Evolutionary conservation across 176 grass and related monocot genomes (phyloP).

Genomic region (Paspalum notatum): DNA sequence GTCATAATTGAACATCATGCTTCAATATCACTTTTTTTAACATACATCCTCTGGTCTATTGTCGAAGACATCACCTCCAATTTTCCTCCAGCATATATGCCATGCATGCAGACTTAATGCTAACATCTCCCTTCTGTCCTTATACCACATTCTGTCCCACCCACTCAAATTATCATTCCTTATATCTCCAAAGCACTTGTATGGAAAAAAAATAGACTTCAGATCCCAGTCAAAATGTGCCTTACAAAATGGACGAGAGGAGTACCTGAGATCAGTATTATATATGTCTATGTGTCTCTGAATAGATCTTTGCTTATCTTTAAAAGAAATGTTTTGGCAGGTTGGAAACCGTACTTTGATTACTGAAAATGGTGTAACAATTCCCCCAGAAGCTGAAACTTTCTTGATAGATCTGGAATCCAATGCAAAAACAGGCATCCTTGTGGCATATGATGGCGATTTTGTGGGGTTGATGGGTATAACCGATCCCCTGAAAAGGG

Average conservation of each 20-base stretch:
- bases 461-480: slow-evolving; percentile 84
- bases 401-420: slow-evolving; percentile 85
- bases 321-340: slow-evolving; percentile 45
- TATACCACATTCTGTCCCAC: background rate
- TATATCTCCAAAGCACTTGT: background rate
- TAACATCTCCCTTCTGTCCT: background rate
- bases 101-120: background rate
- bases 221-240: background rate
- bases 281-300: background rate
- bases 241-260: background rate
- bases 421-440: slow-evolving; percentile 93
- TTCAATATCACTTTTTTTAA: background rate
- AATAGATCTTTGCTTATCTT: slow-evolving; percentile 27
- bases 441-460: slow-evolving; percentile 72
- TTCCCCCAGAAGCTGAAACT: slow-evolving; percentile 79
- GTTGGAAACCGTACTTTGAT: slow-evolving; percentile 80
- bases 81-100: background rate
- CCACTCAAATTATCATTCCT: background rate
- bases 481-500: slow-evolving; percentile 93
- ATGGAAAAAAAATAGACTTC: background rate
- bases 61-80: background rate
- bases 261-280: background rate
- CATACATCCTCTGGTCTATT: background rate
- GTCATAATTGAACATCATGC: slow-evolving; percentile 38
- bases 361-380: slow-evolving; percentile 57